Base-by-base conservation (phyloP, 2,329 filamentous ascomycete species). In the Aureobasidium sp. region DNA sequence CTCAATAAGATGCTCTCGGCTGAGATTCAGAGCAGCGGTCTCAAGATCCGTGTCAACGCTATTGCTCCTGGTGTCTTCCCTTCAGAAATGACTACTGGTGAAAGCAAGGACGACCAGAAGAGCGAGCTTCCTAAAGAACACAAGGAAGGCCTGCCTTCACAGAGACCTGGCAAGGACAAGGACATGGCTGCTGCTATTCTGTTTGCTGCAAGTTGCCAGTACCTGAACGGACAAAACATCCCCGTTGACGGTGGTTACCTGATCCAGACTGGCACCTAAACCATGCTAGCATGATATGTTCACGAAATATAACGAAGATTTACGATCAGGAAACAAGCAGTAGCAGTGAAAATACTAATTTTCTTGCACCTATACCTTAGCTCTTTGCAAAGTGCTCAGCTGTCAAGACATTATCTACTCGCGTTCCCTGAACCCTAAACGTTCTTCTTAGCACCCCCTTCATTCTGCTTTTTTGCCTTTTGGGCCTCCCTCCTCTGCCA, bases 41-140 rank as follows among this genome's bases (percentile, higher is more conserved):
- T 83, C 47, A 80, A 83, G 68, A 58, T 58, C 23, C 71, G 82
- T 10, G 76, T 85, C 62, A 85, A 85, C 68, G 78, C 75, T 37
- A 80, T 85, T 64, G 81, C 82, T 8, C 82, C 81, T 0, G 81
- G 81, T 34, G 76, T 84, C 8, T 85, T 85, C 67, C 81, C 82
- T 0, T 78, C 74, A 32, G 81, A 84, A 71, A 84, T 84, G 80
- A 84, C 82, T 7, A 77, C 81, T 0, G 74, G 78, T 5, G 69
- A 76, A 41, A 76, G 75, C 46, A 77, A 79, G 29, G 74, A 78
- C n/a, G 77, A 78, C 62, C 78, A 83, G 71, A 82, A 80, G 73
- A 80, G 76, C 41, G 71, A 79, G 63, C 75, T 84, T 64, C 76
- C 77, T 7, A 63, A 64, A 26, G 64, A 80, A 59, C 67, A 81